Base-by-base conservation (phyloP, 768 basidiomycete species). In the Neoboletus subvelutipes region DNA sequence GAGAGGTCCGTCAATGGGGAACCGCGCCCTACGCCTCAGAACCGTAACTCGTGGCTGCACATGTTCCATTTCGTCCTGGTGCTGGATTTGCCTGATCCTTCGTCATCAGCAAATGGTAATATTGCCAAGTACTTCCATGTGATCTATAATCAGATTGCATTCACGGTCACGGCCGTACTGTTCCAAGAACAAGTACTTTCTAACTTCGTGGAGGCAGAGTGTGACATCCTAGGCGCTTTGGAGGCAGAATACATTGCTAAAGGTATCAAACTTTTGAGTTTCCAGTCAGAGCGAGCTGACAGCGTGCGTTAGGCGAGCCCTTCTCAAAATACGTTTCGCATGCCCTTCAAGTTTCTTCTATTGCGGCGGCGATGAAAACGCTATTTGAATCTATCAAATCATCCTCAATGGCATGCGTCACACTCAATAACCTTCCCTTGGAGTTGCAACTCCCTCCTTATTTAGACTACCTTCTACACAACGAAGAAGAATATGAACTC, bases 171-270 rank as follows among this genome's bases (percentile, higher is more conserved):
- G 2, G 97, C 96, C 7, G 93, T 95, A 10, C 78, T 98, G 43
- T 95, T 88, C 63, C 90, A 93, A 67, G 88, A 97, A 67, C 96
- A 99, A 73, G 87, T 92, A 5, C 72, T 88, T 50, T 85, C 85
- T 33, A 88, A 90, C 66, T 98, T 90, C 71, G 90, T 99, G 1
- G 92, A 94, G 59, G 71, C 73, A 43, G 88, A 98, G 68, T 90
- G 89, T 33, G 90, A 90, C 54, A 70, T 75, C 13, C 77, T 98
- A 18, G 81, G 84, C 20, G 69, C 82, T 13, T 71, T 94, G 47
- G 86, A 88, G 61, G 94, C 96, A 45, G 79, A 80, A 5, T 87
- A 80, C 59, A 76, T 86, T 4, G 77, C 81, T 13, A 83, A 83
- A 78, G 86, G 91, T 87, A 60, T 76, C 80, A 84, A 83, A 33